Evolutionary conservation across 129 eudicot species (phyloP).

Genomic region (Arctium lappa): DNA sequence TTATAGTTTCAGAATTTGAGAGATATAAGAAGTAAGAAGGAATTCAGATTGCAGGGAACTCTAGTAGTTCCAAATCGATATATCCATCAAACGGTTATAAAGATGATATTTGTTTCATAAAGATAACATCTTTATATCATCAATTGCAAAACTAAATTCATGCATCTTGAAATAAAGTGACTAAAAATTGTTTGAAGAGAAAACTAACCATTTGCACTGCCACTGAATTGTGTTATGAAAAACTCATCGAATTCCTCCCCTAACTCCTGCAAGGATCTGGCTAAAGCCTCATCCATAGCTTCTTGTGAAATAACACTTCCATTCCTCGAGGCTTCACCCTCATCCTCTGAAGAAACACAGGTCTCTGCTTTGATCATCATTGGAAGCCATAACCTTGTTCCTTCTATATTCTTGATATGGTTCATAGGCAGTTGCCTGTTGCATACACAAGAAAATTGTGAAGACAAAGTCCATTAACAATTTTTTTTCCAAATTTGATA

Average conservation of each 20-base stretch:
- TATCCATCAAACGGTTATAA: no score
- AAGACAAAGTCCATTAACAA: no score
- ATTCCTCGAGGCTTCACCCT: conserved; percentile 40
- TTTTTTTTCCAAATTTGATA: not conserved
- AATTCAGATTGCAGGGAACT: no score
- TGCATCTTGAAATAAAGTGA: no score
- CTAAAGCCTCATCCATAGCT: conserved; percentile 77
- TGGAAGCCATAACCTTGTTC: not conserved
- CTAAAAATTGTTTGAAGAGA: no score
- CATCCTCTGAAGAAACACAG: conserved; percentile 35
- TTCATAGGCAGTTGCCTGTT: conserved; percentile 64
- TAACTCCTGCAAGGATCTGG: conserved; percentile 73
- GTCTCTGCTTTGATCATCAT: conserved; percentile 9
- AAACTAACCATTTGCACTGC: conserved; percentile 32
- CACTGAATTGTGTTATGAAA: conserved; percentile 33
- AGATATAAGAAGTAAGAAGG: no score
- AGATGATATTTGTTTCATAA: no score
- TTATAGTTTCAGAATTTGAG: no score
- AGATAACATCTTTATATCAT: no score
- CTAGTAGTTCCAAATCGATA: no score
- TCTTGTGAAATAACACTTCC: conserved; percentile 43
- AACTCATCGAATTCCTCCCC: conserved; percentile 59
- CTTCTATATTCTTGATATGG: conserved; percentile 44
- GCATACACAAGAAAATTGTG: not conserved
- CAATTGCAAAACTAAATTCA: no score